Evolutionary conservation across 2,329 filamentous ascomycete genomes (phyloP), one percentile per base, ranked within the genome.

Genomic region (Aspergillus aculeatinus): DNA sequence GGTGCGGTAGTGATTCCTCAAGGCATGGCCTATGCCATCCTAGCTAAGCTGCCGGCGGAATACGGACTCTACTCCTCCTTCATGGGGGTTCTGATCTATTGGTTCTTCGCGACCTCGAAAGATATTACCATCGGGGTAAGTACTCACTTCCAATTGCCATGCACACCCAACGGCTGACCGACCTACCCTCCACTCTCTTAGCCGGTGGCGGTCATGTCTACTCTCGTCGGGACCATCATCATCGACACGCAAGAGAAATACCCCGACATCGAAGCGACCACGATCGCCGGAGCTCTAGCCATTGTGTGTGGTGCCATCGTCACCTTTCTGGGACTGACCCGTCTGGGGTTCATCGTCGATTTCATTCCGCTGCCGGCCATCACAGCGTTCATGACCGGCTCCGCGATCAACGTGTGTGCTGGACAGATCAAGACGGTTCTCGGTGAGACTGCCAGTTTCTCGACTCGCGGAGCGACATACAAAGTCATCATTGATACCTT

Each of bases 71-170:
- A 96, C 77, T 95, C 94, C 0, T 97, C 93, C 0, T 98, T 99
- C 73, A 95, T 97, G 84, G 95, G 95, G 53, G 93, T 96, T 16
- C 76, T 96, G 63, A 83, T 96, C 62, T 99, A 99, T 78, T 98
- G 94, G 94, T 90, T 97, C 72, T 98, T 98, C 71, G 95, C 93
- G 33, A 99, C 95, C 0, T 97, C 94, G 14, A 99, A 98, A 74
- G 94, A 99, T 76, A 98, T 99, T 71, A 97, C 94, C 10, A 98
- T 98, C 59, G 94, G 94, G 16, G 89, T 91, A 82, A 78, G 88
- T 84, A 1, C 51, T 29, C 52, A 12, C 39, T 67, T 2, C 35
- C 9, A 6, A 6, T 16, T 5, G 7, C 42, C 44, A 27, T 27
- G 23, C 23, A 27, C 27, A 27, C 27, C 27, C 27, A 27, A 7